Evolutionary conservation across 2,329 filamentous ascomycete genomes (phyloP), one percentile per base, ranked within the genome.

Genomic region (Cladobotryum mycophilum): DNA sequence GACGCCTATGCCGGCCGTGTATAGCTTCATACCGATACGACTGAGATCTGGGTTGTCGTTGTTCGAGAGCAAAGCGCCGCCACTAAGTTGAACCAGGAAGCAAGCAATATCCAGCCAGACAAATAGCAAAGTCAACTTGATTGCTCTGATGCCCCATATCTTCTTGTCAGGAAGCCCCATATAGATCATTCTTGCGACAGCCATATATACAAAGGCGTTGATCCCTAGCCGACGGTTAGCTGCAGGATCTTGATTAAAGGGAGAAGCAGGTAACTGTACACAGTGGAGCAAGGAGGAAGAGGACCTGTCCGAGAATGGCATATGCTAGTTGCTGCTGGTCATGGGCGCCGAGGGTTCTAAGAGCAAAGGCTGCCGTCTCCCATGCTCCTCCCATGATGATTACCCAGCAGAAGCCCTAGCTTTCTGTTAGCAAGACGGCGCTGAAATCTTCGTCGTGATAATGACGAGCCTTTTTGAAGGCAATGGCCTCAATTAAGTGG

Each of bases 101-200:
- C 70, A 72, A 34, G 71, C 36, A n/a, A 77, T 56, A 54, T 77
- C 74, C 34, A 75, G 63, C 62, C 69, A 70, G 8, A 78, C 73
- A 45, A 79, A 78, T 36, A 71, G 59, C 40, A 68, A 67, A 13
- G 73, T 70, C 51, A 78, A 65, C 15, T 63, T 63, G 22, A 61
- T 59, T 15, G 67, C 64, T 30, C 61, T 66, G 42, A 70, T 57
- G 9, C 67, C 63, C 35, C 67, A 58, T 17, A 72, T 62, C 25
- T 60, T 64, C 55, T 66, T 65, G 9, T 67, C 63, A 1, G 70
- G 70, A 20, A 72, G 61, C 51, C 63, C 64, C 50, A 66, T 69
- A 56, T 68, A 66, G 5, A 72, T 60, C 54, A 71, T 62, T 33
- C 69, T 65, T 1, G 70, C 67, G 37, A 73, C 64, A 3, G 67